Base-by-base conservation (phyloP, 78 protist species). In the Goniomonas avonlea region DNA sequence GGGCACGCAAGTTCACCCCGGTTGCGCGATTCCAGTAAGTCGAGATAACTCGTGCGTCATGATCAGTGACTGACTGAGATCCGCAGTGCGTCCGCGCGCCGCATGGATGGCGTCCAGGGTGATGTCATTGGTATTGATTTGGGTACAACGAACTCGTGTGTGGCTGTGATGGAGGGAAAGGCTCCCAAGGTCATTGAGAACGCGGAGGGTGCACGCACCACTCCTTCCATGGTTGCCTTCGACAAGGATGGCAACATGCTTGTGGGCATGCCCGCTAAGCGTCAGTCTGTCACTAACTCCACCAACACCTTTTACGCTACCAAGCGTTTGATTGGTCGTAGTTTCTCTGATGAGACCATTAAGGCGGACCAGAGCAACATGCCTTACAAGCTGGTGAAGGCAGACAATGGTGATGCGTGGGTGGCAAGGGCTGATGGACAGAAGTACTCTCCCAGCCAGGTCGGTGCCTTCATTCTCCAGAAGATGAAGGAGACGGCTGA, bases 141-240 rank as follows among this genome's bases (percentile, higher is more conserved):
- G 17, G 99, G 99, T 5, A 97, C 99, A 7, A 97, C 99, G 70
- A 94, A 96, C 92, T 94, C 98, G n/a, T 94, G 98, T 66, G 99
- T 97, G 18, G 98, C 99, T 9, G 87, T 94, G 27, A 81, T 87
- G 86, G 94, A 90, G 40, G 91, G 89, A 1, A 34, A 55, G 34
- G 13, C 9, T 25, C 32, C 73, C n/a, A 34, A 83, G 0, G 91
- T 93, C 32, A 88, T 93, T 29, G 95, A 89, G 88, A 93, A 93
- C 78, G 68, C 92, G 11, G 93, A 90, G 82, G 97, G 97, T 8
- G 37, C 40, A 13, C 92, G 97, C 37, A 94, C 97, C 15, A 96
- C 97, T 0, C 99, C 99, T 11, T 94, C 98, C 35, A 32, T 84
- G 45, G 96, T 96, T 3, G 96, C 96, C 34, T 96, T 93, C 90